phyloP scores from a whole-genome alignment of 2,329 filamentous ascomycete genomes.

The Paraconiothyrium sp. region DNA sequence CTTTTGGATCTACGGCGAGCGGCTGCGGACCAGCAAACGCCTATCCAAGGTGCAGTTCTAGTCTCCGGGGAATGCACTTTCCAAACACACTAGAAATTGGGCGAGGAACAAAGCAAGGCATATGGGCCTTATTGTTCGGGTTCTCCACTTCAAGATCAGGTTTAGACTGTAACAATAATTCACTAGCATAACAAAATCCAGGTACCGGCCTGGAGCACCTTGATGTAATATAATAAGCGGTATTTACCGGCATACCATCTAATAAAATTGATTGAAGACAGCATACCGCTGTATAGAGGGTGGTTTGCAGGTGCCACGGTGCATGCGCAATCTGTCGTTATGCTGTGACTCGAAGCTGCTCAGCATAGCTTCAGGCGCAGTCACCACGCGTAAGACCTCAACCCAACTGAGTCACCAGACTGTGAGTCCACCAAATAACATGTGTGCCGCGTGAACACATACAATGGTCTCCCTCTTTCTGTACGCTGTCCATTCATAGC shows the following conservation, averaged over 20 bases:
- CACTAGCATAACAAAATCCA: background rate
- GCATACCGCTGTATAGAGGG: no score
- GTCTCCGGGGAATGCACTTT: background rate
- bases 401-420: no score
- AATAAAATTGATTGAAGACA: background rate
- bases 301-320: no score
- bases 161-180: conserved; percentile 2
- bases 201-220: background rate
- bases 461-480: background rate
- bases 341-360: no score
- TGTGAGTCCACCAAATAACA: no score
- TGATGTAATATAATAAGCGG: background rate
- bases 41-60: conserved; percentile 12
- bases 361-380: no score
- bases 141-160: background rate
- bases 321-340: no score
- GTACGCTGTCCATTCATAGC: background rate
- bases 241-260: background rate
- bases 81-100: background rate
- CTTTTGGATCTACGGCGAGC: conserved; percentile 27
- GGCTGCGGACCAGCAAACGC: conserved; percentile 10
- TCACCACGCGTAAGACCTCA: no score
- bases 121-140: no score
- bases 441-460: background rate
- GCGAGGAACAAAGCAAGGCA: no score